phyloP scores from a whole-genome alignment of 805 yeast species.

The Jamesozyma spencerorum region DNA sequence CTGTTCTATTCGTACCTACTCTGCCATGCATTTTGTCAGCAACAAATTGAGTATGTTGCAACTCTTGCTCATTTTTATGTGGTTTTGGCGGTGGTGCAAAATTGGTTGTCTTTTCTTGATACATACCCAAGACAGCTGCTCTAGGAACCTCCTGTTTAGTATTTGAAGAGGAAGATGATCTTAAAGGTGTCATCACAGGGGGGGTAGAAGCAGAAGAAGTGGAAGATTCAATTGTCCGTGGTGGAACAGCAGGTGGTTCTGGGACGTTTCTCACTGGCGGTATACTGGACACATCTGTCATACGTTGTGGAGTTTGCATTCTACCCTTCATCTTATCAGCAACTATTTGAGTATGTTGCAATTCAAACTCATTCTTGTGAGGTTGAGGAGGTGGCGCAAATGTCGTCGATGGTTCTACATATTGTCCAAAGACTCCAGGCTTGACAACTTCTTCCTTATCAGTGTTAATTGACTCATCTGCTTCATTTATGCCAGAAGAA shows the following conservation, averaged over 20 bases:
- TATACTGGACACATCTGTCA: background rate
- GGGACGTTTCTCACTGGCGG: slow-evolving; percentile 1
- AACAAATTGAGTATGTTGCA: background rate
- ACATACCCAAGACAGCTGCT: slow-evolving; percentile 28
- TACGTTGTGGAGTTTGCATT: background rate
- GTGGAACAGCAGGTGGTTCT: background rate
- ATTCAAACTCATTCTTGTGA: no score
- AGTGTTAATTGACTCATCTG: background rate
- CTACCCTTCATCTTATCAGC: no score
- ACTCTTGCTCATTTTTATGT: slow-evolving; percentile 9
- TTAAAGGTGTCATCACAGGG: background rate
- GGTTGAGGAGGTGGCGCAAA: background rate
- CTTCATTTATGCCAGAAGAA: background rate
- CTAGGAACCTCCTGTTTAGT: background rate
- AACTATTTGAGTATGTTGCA: background rate
- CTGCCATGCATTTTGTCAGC: no score
- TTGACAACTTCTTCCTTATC: background rate
- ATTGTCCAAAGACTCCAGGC: no score
- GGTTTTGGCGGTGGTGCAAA: slow-evolving; percentile 38
- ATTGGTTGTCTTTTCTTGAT: slow-evolving; percentile 18
- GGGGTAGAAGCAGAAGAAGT: background rate
- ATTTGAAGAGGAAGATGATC: background rate
- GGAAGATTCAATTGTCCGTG: background rate
- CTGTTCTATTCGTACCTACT: no score
- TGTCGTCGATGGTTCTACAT: no score